Evolutionary conservation across 2,329 filamentous ascomycete species (phyloP).

Genomic region (Xylariaceae sp.): DNA sequence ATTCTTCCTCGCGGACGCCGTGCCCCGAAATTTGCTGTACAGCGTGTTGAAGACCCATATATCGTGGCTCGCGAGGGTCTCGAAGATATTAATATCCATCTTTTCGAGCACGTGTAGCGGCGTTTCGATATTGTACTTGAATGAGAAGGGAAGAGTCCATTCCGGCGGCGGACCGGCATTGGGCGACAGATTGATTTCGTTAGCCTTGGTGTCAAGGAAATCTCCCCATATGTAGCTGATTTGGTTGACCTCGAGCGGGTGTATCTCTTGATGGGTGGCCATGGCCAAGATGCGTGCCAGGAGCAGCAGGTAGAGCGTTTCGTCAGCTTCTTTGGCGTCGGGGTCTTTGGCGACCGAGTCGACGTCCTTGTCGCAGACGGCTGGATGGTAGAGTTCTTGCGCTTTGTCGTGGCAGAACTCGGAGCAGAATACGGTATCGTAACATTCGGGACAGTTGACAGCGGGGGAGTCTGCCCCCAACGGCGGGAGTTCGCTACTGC

Average conservation of each 20-base stretch:
- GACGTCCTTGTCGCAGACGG: slow-evolving; percentile 60
- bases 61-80: slow-evolving; percentile 53
- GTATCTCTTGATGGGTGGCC: slow-evolving; percentile 52
- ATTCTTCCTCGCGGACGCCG: slow-evolving; percentile 78
- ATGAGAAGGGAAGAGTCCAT: slow-evolving; percentile 72
- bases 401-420: slow-evolving; percentile 54
- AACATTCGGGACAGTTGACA: slow-evolving; percentile 55
- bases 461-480: slow-evolving; percentile 44
- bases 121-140: slow-evolving; percentile 66
- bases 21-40: slow-evolving; percentile 88
- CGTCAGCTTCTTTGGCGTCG: slow-evolving; percentile 52
- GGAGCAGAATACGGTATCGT: slow-evolving; percentile 62
- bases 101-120: slow-evolving; percentile 76
- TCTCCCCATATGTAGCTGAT: slow-evolving; percentile 67
- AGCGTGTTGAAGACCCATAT: slow-evolving; percentile 86
- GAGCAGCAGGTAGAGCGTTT: slow-evolving; percentile 58
- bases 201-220: slow-evolving; percentile 49
- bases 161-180: slow-evolving; percentile 52
- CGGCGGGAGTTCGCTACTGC: slow-evolving; percentile 65
- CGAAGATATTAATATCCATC: slow-evolving; percentile 76
- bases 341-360: slow-evolving; percentile 61
- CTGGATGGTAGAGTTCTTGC: slow-evolving; percentile 55
- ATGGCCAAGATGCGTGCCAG: slow-evolving; percentile 59
- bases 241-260: slow-evolving; percentile 59
- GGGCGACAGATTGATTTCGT: slow-evolving; percentile 50